Evolutionary conservation across 306 rosid genomes (phyloP), one percentile per base, ranked within the genome.

Genomic region (Inga laurina): DNA sequence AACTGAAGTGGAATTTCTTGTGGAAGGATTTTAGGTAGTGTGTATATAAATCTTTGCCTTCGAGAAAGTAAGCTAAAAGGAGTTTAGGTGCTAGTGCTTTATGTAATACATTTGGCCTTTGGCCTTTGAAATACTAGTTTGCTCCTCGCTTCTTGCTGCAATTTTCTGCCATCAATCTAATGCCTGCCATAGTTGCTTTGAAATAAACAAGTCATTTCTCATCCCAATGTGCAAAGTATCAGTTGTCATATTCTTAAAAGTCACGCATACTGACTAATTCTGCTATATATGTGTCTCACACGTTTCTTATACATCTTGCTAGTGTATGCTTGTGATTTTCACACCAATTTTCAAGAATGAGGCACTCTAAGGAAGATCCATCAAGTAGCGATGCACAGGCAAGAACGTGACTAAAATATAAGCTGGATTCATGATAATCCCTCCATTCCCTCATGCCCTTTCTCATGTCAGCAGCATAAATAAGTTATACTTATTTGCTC

Each of bases 351-450:
- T 83, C 83, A 78, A 87, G 84, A 84, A 95, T 95, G 98, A 82
- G 86, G 84, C 85, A 57, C 74, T 32, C 84, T 72, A 91, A 84
- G 90, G 98, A 92, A 82, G 93, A 93, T 71, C 35, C 89, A 27
- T 85, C 92, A 43, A 87, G 88, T 76, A 90, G 74, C 82, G 84
- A 79, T 79, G 64, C 84, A 54, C 90, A 90, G 88, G 98, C 90
- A 84, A 93, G 97, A 83, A 61, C 79, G 45, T 57, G 65, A 61
- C 82, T 64, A 59, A 39, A 41, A 35, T 72, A 70, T 51, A 56
- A 54, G 67, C 43, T 79, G 76, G 85, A 78, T 79, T 24, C 69
- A 1, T 16, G 70, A 61, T 54, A 75, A 65, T 84, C 75, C 82
- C 44, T 79, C 34, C 21, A 71, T 57, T 41, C 44, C 78, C 77